These are phyloP conservation scores for Prunus yedoensis DNA, from an alignment of 331 rosid species.

Conservation along the genomic window DNA sequence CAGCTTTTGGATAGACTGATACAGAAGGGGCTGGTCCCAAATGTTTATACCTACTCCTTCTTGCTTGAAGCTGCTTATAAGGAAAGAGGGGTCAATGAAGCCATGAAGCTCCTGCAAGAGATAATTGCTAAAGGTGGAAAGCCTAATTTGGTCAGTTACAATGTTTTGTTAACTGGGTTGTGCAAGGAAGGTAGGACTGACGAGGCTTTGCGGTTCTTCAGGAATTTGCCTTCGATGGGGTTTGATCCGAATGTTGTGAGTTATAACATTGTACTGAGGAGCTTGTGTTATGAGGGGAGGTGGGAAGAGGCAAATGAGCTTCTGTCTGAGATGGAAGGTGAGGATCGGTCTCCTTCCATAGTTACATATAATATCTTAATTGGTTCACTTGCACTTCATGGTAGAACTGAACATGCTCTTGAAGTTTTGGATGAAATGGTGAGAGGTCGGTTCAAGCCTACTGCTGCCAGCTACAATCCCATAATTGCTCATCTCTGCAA, in stretches of 20 bases:
- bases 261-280: constrained; percentile 75
- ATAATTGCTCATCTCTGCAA: constrained; percentile 65
- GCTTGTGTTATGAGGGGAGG: constrained; percentile 63
- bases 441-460: constrained; percentile 55
- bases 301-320: constrained; percentile 87
- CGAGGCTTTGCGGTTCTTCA: constrained; percentile 66
- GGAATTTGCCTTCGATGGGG: constrained; percentile 71
- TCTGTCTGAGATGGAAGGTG: constrained; percentile 74
- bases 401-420: constrained; percentile 74
- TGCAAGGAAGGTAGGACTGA: constrained; percentile 87
- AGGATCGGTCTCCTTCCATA: constrained; percentile 54
- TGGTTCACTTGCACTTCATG: constrained; percentile 70
- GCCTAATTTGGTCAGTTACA: constrained; percentile 82
- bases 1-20: constrained; percentile 67
- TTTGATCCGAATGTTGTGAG: constrained; percentile 81
- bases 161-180: constrained; percentile 78
- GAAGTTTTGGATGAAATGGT: constrained; percentile 77
- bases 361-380: constrained; percentile 79
- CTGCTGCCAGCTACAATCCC: constrained; percentile 85
- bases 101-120: constrained; percentile 64
- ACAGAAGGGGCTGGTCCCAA: constrained; percentile 74
- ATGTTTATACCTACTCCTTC: constrained; percentile 73
- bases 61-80: constrained; percentile 85
- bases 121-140: constrained; percentile 81
- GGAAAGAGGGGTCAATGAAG: constrained; percentile 83